phyloP scores from a whole-genome alignment of 495 filamentous ascomycete genomes.

The Neurospora sp. region DNA sequence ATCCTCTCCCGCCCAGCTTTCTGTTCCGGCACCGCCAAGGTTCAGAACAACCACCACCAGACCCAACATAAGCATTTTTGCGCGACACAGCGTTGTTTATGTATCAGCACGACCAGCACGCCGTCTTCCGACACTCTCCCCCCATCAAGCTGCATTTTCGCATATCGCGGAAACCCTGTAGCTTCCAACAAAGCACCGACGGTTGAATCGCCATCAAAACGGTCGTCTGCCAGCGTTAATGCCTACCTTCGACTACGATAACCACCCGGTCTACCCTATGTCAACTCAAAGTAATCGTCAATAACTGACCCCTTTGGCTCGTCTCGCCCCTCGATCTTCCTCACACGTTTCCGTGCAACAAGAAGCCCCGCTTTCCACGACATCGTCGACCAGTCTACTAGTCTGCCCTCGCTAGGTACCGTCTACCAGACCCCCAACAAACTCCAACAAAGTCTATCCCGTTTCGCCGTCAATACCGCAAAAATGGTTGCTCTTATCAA shows the following conservation, averaged over 20 bases:
- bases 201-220: constrained; percentile 50
- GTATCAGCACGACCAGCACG: constrained; percentile 46
- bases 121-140: constrained; percentile 63
- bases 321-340: constrained; percentile 22
- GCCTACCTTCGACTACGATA: constrained; percentile 37
- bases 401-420: constrained; percentile 1
- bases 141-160: constrained; percentile 93
- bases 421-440: constrained; percentile 4
- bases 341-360: constrained; percentile 34
- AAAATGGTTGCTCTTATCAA: constrained; percentile 64
- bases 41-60: constrained; percentile 16
- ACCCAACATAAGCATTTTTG: constrained; percentile 28
- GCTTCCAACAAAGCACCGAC: constrained; percentile 71
- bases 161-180: constrained; percentile 81
- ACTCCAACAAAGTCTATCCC: background rate
- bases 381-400: constrained; percentile 17
- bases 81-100: constrained; percentile 43
- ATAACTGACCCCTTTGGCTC: constrained; percentile 35
- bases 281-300: constrained; percentile 37
- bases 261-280: constrained; percentile 37
- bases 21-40: background rate
- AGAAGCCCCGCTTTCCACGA: constrained; percentile 31
- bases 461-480: constrained; percentile 29
- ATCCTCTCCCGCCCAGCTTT: background rate
- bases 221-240: constrained; percentile 40